Evolutionary conservation across 495 filamentous ascomycete genomes (phyloP).

Genomic region (Aspergillus affinis): DNA sequence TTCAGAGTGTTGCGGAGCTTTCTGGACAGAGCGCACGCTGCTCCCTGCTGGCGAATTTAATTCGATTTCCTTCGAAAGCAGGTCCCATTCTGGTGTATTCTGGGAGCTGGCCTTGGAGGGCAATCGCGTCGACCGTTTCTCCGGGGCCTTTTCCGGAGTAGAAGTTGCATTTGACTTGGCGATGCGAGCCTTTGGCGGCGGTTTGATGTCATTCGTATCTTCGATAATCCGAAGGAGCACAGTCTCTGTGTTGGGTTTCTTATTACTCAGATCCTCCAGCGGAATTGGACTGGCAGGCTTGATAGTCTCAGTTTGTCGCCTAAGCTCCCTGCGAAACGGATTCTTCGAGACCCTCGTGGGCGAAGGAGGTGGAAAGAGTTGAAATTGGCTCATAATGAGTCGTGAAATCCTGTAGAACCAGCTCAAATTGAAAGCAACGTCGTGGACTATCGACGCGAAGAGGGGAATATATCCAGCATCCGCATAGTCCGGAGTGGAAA

Average conservation of each 20-base stretch:
- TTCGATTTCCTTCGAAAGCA: slow-evolving; percentile 43
- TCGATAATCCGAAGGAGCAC: slow-evolving; percentile 42
- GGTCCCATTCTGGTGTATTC: slow-evolving; percentile 14
- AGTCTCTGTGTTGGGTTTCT: slow-evolving; percentile 35
- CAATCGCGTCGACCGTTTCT: slow-evolving; percentile 25
- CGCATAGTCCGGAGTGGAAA: neutral
- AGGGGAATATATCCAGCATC: no score
- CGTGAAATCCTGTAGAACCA: neutral
- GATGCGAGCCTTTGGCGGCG: slow-evolving; percentile 22
- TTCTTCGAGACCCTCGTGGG: slow-evolving; percentile 39
- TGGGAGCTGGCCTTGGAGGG: slow-evolving; percentile 20
- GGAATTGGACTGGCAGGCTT: slow-evolving; percentile 35
- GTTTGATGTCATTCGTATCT: slow-evolving; percentile 34
- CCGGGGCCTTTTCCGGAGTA: slow-evolving; percentile 19
- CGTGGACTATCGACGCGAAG: neutral
- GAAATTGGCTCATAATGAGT: slow-evolving; percentile 45
- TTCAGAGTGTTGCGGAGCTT: slow-evolving; percentile 29
- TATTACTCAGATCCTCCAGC: slow-evolving; percentile 35
- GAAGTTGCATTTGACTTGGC: slow-evolving; percentile 22
- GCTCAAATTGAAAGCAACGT: slow-evolving; percentile 2
- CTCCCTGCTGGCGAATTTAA: slow-evolving; percentile 37
- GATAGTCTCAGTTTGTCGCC: slow-evolving; percentile 26
- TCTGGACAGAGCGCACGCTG: slow-evolving; percentile 35
- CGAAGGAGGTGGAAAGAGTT: slow-evolving; percentile 55
- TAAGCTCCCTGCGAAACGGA: slow-evolving; percentile 34